Conservation (phyloP, 2,329 filamentous ascomycete genomes). For the Aspergillus melleus region DNA sequence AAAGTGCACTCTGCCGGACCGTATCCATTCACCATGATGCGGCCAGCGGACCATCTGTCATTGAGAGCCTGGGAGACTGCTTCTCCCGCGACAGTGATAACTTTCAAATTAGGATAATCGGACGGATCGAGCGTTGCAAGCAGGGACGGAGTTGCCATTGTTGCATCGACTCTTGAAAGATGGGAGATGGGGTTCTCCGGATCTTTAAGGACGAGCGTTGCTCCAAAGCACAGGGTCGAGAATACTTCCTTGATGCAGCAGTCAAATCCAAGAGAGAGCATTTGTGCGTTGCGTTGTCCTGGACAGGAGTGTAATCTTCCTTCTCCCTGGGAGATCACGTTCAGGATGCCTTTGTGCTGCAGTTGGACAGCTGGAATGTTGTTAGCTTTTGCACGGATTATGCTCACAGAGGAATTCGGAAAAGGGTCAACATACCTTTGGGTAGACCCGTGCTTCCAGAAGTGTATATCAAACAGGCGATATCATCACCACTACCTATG, state of each 20-base stretch:
- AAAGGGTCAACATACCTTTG: slow-evolving; percentile 31
- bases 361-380: not conserved
- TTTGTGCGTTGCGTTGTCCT: slow-evolving; percentile 38
- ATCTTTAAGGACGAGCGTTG: slow-evolving; percentile 37
- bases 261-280: slow-evolving; percentile 48
- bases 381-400: slow-evolving; percentile 17
- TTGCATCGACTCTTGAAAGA: slow-evolving; percentile 28
- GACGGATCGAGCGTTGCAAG: slow-evolving; percentile 31
- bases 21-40: slow-evolving; percentile 44
- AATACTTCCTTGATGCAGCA: slow-evolving; percentile 48
- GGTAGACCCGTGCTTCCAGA: slow-evolving; percentile 35
- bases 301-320: slow-evolving; percentile 36
- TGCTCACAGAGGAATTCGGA: slow-evolving; percentile 35
- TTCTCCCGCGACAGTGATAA: slow-evolving; percentile 42
- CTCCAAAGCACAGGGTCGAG: slow-evolving; percentile 41
- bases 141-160: slow-evolving; percentile 44
- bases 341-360: not conserved
- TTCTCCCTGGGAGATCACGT: slow-evolving; percentile 18
- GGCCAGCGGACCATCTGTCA: slow-evolving; percentile 35
- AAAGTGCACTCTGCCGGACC: slow-evolving; percentile 46
- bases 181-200: slow-evolving; percentile 29
- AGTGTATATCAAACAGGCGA: slow-evolving; percentile 47
- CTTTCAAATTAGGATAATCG: slow-evolving; percentile 33
- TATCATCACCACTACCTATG: not conserved
- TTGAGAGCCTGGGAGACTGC: slow-evolving; percentile 33